Base-by-base conservation (phyloP, 257 asterid species). In the Sherardia arvensis region DNA sequence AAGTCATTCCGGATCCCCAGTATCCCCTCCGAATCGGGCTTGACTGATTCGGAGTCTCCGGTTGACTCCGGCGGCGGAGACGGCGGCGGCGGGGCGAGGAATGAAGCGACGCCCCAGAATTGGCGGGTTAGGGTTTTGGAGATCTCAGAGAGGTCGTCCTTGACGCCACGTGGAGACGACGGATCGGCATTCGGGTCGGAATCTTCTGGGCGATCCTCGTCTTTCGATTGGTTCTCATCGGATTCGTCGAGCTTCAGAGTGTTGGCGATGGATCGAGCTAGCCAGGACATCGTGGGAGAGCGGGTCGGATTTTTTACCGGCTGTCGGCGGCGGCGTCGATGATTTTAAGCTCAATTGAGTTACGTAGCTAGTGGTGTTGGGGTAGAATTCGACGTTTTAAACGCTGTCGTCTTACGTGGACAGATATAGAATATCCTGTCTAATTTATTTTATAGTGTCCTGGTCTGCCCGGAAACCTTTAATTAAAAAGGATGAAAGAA, bases 51-150 rank as follows among this genome's bases (percentile, higher is more conserved):
- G 21, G 60, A 28, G 23, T 53, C 70, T 22, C 33, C 9, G 21
- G 61, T 7, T 4, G 66, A 33, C 20, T 62, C 66, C 48, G 61
- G 65, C 64, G 73, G 74, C 12, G 84, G 27, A n/a, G n/a, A n/a
- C 63, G 80, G 87, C 8, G 96, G 92, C 1, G 97, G 96, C 28
- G 99, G 97, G 1, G 99, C 96, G 27, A 93, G 76, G 73, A 90
- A 90, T 6, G 99, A 87, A n/a, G 99, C 96, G 11, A 93, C 96
- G 68, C 99, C 97, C 96, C 97, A 87, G 45, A 93, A 84, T 67
- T 90, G 97, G 66, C 99, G 94, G 66, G 85, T 79, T 54, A 90
- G 80, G 79, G 97, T 84, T 73, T 84, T 86, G 58, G 86, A 83
- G 64, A 93, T 76, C 85, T 87, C 99, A 20, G 99, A 85, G n/a